Percentiles rank a stretch among this genome's conserved stretches.
phyloP scores from a whole-genome alignment of 345 rosid species.

The Populus ilicifolia region DNA sequence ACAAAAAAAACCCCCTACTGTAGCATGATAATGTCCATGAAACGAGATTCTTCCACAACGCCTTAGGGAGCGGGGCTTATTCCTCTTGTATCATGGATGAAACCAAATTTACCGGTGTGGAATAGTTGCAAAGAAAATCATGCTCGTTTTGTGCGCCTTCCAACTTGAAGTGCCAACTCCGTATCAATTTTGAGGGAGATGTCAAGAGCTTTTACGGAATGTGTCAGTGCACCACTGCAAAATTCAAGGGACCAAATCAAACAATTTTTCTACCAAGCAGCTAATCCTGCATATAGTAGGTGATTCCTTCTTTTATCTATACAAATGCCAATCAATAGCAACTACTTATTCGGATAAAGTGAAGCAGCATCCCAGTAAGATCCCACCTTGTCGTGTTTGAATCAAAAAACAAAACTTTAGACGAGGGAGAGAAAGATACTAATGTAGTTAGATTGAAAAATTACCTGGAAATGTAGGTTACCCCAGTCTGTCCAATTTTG shows the following conservation, averaged over 20 bases:
- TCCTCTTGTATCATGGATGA: not conserved
- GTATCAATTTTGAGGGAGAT: conserved; percentile 90
- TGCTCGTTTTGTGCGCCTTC: conserved; percentile 86
- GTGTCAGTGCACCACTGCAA: conserved; percentile 87
- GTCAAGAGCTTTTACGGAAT: conserved; percentile 88
- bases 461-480: conserved; percentile 89
- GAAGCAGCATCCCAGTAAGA: not conserved
- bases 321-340: not conserved
- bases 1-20: too few species aligned
- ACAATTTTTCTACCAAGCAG: not conserved
- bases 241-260: not conserved
- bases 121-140: conserved; percentile 20
- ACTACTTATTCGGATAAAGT: not conserved
- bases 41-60: not conserved
- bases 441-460: not conserved
- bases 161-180: conserved; percentile 83
- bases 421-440: not conserved
- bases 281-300: too few species aligned
- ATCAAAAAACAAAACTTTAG: not conserved
- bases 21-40: not conserved
- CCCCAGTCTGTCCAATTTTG: conserved; percentile 92
- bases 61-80: not conserved
- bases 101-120: not conserved
- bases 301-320: not conserved
- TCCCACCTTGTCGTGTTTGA: not conserved